These are phyloP conservation scores for Fraxinus quadrangulata DNA, from an alignment of 257 asterid genomes.

Conservation along the genomic window DNA sequence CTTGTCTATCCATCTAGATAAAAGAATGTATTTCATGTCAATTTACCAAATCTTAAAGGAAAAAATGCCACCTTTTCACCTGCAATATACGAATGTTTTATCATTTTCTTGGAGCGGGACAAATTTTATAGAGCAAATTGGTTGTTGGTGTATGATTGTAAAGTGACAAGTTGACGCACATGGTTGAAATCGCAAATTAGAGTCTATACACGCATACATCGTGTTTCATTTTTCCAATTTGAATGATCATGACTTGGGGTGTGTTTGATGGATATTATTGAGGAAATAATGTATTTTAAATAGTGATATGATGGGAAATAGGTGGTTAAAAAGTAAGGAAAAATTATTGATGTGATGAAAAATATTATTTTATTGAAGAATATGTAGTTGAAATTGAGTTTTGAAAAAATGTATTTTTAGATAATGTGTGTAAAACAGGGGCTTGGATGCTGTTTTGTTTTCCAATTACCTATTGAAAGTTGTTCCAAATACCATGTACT, in stretches of 20 bases:
- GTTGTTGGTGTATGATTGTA: neutral
- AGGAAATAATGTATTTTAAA: too few species aligned
- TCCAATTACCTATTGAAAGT: neutral
- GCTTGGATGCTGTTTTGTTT: neutral
- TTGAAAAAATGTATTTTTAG: too few species aligned
- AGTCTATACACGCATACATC: slow-evolving; percentile 1
- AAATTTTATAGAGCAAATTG: neutral
- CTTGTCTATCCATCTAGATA: neutral
- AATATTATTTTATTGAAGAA: too few species aligned
- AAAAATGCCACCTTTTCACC: neutral
- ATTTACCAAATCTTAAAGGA: neutral
- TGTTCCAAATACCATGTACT: slow-evolving; percentile 14
- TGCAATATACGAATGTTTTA: neutral
- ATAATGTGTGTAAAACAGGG: too few species aligned
- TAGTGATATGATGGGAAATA: too few species aligned
- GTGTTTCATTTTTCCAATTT: slow-evolving; percentile 10
- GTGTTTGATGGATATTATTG: too few species aligned
- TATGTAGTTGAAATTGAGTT: too few species aligned
- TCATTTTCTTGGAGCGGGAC: neutral
- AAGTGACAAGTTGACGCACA: neutral
- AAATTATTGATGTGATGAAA: too few species aligned
- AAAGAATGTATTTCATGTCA: neutral
- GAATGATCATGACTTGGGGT: slow-evolving; percentile 18
- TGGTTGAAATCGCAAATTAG: slow-evolving; percentile 7
- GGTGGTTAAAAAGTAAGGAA: too few species aligned